Conservation (phyloP, 2,329 filamentous ascomycete genomes). For the Nectriaceae sp. region DNA sequence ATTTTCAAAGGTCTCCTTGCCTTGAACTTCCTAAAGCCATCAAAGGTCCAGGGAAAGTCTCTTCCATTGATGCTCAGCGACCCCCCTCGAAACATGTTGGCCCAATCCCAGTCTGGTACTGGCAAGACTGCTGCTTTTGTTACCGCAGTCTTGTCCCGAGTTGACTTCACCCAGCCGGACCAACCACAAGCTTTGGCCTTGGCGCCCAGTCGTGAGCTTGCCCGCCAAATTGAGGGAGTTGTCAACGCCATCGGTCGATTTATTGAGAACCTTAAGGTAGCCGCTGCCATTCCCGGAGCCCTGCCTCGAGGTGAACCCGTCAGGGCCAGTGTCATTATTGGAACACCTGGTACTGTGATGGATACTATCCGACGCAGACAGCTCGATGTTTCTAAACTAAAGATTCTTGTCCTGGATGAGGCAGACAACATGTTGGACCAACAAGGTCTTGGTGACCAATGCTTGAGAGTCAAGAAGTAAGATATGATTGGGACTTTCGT, state of each 20-base stretch:
- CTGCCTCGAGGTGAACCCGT: conserved; percentile 69
- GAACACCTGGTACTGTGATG: conserved; percentile 90
- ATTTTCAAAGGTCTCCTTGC: conserved; percentile 77
- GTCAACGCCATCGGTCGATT: conserved; percentile 83
- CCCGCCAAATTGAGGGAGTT: conserved; percentile 89
- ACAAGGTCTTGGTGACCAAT: conserved; percentile 94
- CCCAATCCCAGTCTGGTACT: conserved; percentile 98
- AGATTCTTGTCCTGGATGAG: conserved; percentile 89
- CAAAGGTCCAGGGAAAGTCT: conserved; percentile 96
- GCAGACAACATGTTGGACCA: conserved; percentile 99
- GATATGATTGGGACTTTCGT: conserved; percentile 1
- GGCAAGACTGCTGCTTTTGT: conserved; percentile 98
- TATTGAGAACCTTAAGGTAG: conserved; percentile 72
- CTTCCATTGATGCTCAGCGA: conserved; percentile 84
- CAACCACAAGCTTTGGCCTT: conserved; percentile 85
- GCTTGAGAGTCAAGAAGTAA: conserved; percentile 82
- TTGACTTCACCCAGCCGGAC: conserved; percentile 70
- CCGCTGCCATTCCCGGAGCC: conserved; percentile 80
- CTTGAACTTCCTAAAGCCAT: conserved; percentile 91
- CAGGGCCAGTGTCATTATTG: conserved; percentile 79
- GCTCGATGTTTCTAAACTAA: conserved; percentile 71
- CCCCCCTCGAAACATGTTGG: conserved; percentile 92
- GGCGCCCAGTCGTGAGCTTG: conserved; percentile 90
- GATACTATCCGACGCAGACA: conserved; percentile 79
- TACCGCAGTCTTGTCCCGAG: conserved; percentile 83